Base-by-base conservation (phyloP, 768 basidiomycete genomes). In the Phaffia tasmanica region DNA sequence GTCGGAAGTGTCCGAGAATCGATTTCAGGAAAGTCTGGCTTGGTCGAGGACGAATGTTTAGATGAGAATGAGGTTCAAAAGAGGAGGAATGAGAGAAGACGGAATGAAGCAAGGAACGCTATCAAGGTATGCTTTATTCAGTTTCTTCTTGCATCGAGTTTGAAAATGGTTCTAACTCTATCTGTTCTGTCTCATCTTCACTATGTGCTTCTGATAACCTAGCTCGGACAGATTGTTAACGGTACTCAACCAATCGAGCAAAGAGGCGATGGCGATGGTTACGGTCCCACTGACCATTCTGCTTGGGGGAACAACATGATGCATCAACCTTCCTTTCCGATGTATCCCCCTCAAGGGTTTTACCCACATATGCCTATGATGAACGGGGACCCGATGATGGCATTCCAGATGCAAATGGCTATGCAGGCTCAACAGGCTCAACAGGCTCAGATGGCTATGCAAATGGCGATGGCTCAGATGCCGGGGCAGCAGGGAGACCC, bases 381-480 rank as follows among this genome's bases (percentile, higher is more conserved):
- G 59, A 49, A 61, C 59, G 46, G 55, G 55, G 60, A 54, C 29
- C 19, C 54, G 27, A 54, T 54, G 54, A 62, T 46, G 54, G 58
- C 59, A 21, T 55, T 67, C n/a, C 66, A 63, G 47, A 54, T 60
- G 32, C 61, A 63, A n/a, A 62, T 42, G 35, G 35, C 35, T 42
- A 42, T 67, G 23, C 66, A 67, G 56, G 61, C 61, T 23, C 66
- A 67, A 49, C 66, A 67, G 56, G 61, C 61, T 23, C 66, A 67
- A 49, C 66, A 67, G 27, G 66, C 66, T 18, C 66, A 67, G 48
- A 56, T 67, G 46, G 65, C 66, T n/a, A 67, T 67, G 66, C 61
- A 62, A 47, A 62, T 67, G 66, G 18, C n/a, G 25, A 63, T 62
- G 66, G 66, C 53, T 1, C 59, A 62, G 54, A 62, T 62, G 65